Evolutionary conservation across 129 eudicot species (phyloP).

Genomic region (Flaveria robusta): DNA sequence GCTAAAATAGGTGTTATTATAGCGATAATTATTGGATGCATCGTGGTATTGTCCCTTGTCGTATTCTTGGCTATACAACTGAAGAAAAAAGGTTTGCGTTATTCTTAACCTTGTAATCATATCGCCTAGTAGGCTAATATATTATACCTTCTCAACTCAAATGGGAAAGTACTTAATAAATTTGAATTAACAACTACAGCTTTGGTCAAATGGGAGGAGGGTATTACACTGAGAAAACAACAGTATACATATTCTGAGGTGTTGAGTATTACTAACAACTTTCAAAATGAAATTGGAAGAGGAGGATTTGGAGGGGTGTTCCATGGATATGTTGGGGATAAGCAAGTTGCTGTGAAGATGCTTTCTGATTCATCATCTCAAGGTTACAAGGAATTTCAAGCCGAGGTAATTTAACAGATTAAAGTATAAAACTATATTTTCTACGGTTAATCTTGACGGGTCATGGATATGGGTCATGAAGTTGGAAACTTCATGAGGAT

Average conservation of each 20-base stretch:
- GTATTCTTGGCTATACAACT: slow-evolving; percentile 7
- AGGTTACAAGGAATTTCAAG: slow-evolving; percentile 8
- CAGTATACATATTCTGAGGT: slow-evolving; percentile 5
- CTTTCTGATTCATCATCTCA: neutral
- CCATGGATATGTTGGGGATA: neutral
- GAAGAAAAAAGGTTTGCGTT: slow-evolving; percentile 19
- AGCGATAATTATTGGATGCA: slow-evolving; percentile 24
- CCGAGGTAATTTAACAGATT: neutral
- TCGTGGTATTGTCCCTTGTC: slow-evolving; percentile 14
- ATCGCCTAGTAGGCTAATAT: neutral
- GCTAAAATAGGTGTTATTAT: neutral
- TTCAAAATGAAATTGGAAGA: neutral
- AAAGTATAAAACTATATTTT: too few species aligned
- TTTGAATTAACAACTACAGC: neutral
- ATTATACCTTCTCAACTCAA: too few species aligned
- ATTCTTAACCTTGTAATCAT: neutral
- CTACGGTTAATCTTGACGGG: too few species aligned
- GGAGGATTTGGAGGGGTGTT: slow-evolving; percentile 7
- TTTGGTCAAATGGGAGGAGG: neutral
- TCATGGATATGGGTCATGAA: too few species aligned
- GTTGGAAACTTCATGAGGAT: too few species aligned
- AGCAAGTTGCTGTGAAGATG: slow-evolving; percentile 13
- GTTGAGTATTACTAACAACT: neutral
- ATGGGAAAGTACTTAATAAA: too few species aligned
- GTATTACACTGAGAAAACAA: neutral